Percentiles rank a stretch among this genome's conserved stretches.
phyloP scores from a whole-genome alignment of 2,329 filamentous ascomycete genomes.

The Peltaster fructicola region DNA sequence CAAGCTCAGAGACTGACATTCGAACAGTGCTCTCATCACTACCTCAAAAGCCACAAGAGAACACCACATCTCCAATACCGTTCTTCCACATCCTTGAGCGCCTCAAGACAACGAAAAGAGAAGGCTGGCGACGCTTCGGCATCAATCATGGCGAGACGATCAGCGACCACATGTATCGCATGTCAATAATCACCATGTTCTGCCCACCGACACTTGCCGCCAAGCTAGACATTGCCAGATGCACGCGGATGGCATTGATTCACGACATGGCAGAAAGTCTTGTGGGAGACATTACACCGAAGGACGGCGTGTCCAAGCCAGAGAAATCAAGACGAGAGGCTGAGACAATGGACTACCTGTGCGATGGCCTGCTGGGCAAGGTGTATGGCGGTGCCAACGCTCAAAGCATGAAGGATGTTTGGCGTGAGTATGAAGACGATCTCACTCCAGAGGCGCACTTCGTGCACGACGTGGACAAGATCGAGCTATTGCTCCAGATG shows the following conservation, averaged over 20 bases:
- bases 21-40: constrained; percentile 45
- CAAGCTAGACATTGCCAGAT: constrained; percentile 59
- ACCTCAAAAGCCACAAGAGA: constrained; percentile 36
- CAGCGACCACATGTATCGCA: constrained; percentile 98
- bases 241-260: constrained; percentile 86
- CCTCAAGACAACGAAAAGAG: constrained; percentile 88
- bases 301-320: constrained; percentile 65
- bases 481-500: constrained; percentile 90
- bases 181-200: constrained; percentile 90
- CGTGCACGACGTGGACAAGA: constrained; percentile 94
- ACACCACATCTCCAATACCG: constrained; percentile 57
- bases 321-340: constrained; percentile 83
- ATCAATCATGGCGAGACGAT: constrained; percentile 71
- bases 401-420: constrained; percentile 56
- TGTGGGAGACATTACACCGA: constrained; percentile 91
- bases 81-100: constrained; percentile 93
- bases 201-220: constrained; percentile 57
- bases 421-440: constrained; percentile 90
- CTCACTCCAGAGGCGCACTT: constrained; percentile 70
- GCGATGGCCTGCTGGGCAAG: constrained; percentile 50
- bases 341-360: constrained; percentile 83
- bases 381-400: constrained; percentile 57
- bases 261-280: constrained; percentile 96
- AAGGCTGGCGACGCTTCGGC: constrained; percentile 84
- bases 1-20: too few species aligned